Evolutionary conservation across 371 early-diverging fungal genomes (phyloP), one percentile per base, ranked within the genome.

Genomic region (Capillidium heterosporum): DNA sequence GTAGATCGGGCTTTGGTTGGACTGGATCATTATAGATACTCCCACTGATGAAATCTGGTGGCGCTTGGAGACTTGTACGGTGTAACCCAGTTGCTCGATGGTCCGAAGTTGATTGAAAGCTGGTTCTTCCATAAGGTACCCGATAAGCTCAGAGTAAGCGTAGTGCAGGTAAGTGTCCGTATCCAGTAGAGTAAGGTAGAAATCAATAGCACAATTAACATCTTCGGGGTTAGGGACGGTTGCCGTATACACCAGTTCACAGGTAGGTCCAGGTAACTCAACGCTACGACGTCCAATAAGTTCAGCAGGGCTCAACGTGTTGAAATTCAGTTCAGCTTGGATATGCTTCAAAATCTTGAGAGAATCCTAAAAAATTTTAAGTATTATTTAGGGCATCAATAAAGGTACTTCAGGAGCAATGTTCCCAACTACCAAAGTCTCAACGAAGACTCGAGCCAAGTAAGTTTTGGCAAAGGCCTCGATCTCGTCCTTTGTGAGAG

Each of bases 41-140:
- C 87, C 86, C 60, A 79, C 70, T 1, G 71, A 68, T 0, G 80
- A 78, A 0, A 80, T 69, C 32, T 75, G 76, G 56, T 72, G 77
- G 31, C 82, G 73, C 11, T 80, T 70, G 23, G 82, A 83, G 60
- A 81, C 78, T 58, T 78, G 84, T 2, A 85, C 86, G 50, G 84
- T 60, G 58, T 90, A 90, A 19, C 89, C 88, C 24, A 89, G 70
- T 62, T 87, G 86, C 59, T 89, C 91, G 59, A 91, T 89, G 4
- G 95, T 95, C 27, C 95, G 78, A 42, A 96, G 70, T 62, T 84
- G 84, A 66, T 93, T 84, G 68, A 93, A 96, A 61, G 81, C 87
- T 13, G 94, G 90, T 64, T 94, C 92, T 55, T 78, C 71, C 2
- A 80, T 67, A 23, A 95, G 81, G 59, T 89, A 85, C 0, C 78